Percentiles rank a stretch among this genome's conserved stretches.
These are phyloP conservation scores for Apiotrichum akiyoshidainum DNA, from an alignment of 1,284 basidiomycete species.

Conservation along the genomic window DNA sequence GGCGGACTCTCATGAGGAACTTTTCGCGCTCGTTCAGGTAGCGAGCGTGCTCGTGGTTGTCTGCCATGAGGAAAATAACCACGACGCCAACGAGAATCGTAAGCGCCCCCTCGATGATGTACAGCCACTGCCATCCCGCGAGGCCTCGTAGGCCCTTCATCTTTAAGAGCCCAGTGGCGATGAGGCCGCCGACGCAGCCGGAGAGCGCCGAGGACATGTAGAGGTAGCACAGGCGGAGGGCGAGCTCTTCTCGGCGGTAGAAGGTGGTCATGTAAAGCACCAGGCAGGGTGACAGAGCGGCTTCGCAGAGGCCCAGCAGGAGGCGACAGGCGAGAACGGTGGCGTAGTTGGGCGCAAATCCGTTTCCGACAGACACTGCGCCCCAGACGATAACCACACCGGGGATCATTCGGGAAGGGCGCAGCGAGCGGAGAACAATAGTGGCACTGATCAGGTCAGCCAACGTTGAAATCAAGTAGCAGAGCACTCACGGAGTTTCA, in stretches of 20 bases:
- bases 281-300: slow-evolving; percentile 29
- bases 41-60: slow-evolving; percentile 4
- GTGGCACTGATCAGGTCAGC: slow-evolving; percentile 13
- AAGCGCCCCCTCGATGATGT: slow-evolving; percentile 14
- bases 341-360: slow-evolving; percentile 18
- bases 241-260: slow-evolving; percentile 32
- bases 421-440: slow-evolving; percentile 31
- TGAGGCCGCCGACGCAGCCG: slow-evolving; percentile 35
- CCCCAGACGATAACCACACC: slow-evolving; percentile 27
- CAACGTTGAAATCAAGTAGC: no score
- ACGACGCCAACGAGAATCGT: slow-evolving; percentile 8
- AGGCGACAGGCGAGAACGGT: slow-evolving; percentile 26
- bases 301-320: slow-evolving; percentile 35
- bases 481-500: no score
- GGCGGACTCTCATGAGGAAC: slow-evolving; percentile 11
- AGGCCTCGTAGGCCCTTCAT: slow-evolving; percentile 13
- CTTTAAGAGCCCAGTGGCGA: slow-evolving; percentile 13
- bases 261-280: slow-evolving; percentile 28
- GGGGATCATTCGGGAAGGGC: slow-evolving; percentile 20
- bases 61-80: slow-evolving; percentile 8
- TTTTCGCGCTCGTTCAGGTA: slow-evolving; percentile 18
- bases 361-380: slow-evolving; percentile 28
- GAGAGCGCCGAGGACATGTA: slow-evolving; percentile 31
- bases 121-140: slow-evolving; percentile 15
- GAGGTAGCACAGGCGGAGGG: slow-evolving; percentile 33